Base-by-base conservation (phyloP, 83 land plant genomes). In the Diphasiastrum complanatum region DNA sequence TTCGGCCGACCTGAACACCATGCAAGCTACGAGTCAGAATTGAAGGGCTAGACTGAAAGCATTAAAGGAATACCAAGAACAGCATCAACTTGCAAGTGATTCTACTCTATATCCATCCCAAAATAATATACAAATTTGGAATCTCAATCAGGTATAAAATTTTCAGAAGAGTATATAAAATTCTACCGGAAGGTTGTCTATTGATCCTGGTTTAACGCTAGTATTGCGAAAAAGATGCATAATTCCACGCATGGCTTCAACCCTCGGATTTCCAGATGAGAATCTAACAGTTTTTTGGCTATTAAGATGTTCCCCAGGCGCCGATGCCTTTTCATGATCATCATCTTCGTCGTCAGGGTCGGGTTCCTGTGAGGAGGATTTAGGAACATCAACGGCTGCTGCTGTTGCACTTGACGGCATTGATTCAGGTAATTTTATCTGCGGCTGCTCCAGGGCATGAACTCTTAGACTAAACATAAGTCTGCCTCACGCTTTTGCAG, bases 1-100 rank as follows among this genome's bases (percentile, higher is more conserved):
- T 84, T 58, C 99, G 79, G n/a, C 76, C 83, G 5, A 57, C 81
- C 97, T 90, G 72, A 24, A 50, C n/a, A n/a, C n/a, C n/a, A n/a
- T n/a, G n/a, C n/a, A n/a, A n/a, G n/a, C n/a, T n/a, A 45, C 19
- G 52, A 5, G 25, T 22, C 63, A 12, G n/a, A 64, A 33, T 18
- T 12, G 26, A 2, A 16, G 31, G 25, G 61, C 10, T 27, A 20
- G 20, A 47, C 10, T 49, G 6, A 5, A 11, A 11, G 18, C 8
- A 14, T 5, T 11, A 49, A 22, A 6, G 58, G 16, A 33, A 25
- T 11, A 4, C 6, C 33, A 54, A 18, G 14, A 14, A 49, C 20
- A 49, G 20, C 12, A 14, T 5, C 52, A 11, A 5, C 10, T 5
- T 5, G 18, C 10, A 5, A 49, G 6, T 5, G 6, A 49, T 6